Conservation (phyloP, 768 basidiomycete genomes). For the Vararia minispora region DNA sequence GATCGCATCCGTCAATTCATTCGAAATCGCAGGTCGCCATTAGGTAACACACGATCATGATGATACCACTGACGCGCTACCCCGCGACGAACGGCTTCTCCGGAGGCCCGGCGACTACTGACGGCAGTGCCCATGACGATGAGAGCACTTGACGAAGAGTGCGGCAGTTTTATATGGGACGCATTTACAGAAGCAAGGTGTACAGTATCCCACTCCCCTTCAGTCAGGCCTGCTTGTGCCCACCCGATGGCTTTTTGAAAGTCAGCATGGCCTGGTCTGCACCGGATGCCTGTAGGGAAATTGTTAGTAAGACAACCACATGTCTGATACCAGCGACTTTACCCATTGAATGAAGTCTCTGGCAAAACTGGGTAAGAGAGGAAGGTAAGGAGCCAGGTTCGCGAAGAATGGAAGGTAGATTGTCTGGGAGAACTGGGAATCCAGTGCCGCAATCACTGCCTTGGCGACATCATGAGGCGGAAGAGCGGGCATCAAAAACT, state of each 20-base stretch:
- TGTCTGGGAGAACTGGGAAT: conserved; percentile 64
- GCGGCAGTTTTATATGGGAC: too few relatives aligned
- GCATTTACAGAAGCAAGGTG: too few relatives aligned
- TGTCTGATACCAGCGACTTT: conserved; percentile 8
- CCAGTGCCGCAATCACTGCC: conserved; percentile 68
- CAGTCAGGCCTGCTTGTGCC: too few relatives aligned
- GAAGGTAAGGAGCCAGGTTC: conserved; percentile 44
- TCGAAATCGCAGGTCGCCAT: too few relatives aligned
- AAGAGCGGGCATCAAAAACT: conserved; percentile 70
- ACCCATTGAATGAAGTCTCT: conserved; percentile 75
- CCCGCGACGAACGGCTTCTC: too few relatives aligned
- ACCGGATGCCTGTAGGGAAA: conserved; percentile 36
- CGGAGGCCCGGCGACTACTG: too few relatives aligned
- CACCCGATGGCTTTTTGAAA: conserved; percentile 42
- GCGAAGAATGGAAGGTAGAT: conserved; percentile 67
- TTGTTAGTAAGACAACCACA: background rate
- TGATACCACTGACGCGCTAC: too few relatives aligned
- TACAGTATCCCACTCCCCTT: too few relatives aligned
- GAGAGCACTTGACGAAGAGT: too few relatives aligned
- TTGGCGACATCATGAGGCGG: conserved; percentile 71
- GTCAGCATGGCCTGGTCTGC: conserved; percentile 64
- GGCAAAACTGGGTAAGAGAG: conserved; percentile 56
- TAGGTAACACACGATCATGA: too few relatives aligned
- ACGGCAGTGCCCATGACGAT: too few relatives aligned
- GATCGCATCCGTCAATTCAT: too few relatives aligned